phyloP scores from a whole-genome alignment of 805 yeast genomes.

The Saturnispora sanitii region DNA sequence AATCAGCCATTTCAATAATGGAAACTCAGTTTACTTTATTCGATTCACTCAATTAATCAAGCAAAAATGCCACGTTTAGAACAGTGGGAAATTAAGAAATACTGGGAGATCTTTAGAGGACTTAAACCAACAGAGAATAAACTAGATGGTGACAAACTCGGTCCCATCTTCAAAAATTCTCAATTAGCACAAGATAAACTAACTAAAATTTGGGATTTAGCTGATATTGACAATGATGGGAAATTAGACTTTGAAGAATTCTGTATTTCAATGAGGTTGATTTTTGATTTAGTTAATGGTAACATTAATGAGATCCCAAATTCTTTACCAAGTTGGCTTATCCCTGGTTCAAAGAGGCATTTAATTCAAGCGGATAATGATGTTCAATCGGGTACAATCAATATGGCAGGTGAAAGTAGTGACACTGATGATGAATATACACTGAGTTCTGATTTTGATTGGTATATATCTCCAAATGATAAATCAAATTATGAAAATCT shows the following conservation, averaged over 20 bases:
- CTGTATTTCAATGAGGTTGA: slow-evolving; percentile 92
- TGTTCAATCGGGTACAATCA: slow-evolving; percentile 25
- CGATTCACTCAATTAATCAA: too few relatives aligned
- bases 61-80: slow-evolving; percentile 55
- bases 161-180: slow-evolving; percentile 82
- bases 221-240: slow-evolving; percentile 91
- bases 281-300: slow-evolving; percentile 84
- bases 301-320: slow-evolving; percentile 47
- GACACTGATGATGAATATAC: slow-evolving; percentile 60
- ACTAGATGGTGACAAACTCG: slow-evolving; percentile 75
- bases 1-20: not conserved
- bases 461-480: slow-evolving; percentile 94
- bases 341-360: slow-evolving; percentile 83
- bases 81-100: slow-evolving; percentile 93
- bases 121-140: slow-evolving; percentile 73
- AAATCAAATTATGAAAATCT: slow-evolving; percentile 68
- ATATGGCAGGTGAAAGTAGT: slow-evolving; percentile 22
- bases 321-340: slow-evolving; percentile 79
- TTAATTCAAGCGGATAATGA: slow-evolving; percentile 78
- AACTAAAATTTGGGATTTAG: slow-evolving; percentile 79
- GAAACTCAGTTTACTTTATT: too few relatives aligned
- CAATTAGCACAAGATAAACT: slow-evolving; percentile 69
- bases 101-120: slow-evolving; percentile 95
- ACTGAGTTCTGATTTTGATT: slow-evolving; percentile 66
- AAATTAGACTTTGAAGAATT: slow-evolving; percentile 92